Evolutionary conservation across 768 basidiomycete genomes (phyloP), one percentile per base, ranked within the genome.

Genomic region (Erythrobasidium yunnanense): DNA sequence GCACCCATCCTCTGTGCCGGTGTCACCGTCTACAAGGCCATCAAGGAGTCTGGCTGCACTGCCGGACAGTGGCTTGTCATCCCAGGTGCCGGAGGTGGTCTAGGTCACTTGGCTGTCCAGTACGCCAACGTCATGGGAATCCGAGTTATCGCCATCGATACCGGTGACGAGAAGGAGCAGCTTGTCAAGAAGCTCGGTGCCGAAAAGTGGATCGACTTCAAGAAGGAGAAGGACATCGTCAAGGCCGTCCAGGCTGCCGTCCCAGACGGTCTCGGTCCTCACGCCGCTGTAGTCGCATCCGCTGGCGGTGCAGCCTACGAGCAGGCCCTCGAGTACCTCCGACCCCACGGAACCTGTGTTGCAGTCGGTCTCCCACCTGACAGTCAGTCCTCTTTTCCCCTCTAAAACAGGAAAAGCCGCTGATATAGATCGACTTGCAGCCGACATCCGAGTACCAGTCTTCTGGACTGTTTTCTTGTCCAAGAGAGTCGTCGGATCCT

Each of bases 61-160:
- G 81, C 83, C 6, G 86, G 88, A 30, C 83, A 92, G 62, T 87
- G 83, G 83, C 78, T 88, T 67, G 85, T 84, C 22, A 77, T 90
- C 51, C 84, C 70, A 2, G 71, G 71, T 15, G 72, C 72, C 1
- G 71, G 71, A 0, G 70, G 71, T 22, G 70, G 69, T 2, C 50
- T 70, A 7, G 70, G 68, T 5, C 66, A 69, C 42, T 80, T 91
- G 34, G 86, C 86, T 23, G 75, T 90, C 32, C 87, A 89, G 74
- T 90, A 90, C 70, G 89, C 87, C 20, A 81, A 79, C 57, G 81
- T 82, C 25, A 84, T 86, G 78, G 88, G 88, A 42, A 81, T 87
- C 53, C 83, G 84, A 22, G 87, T 90, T 7, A 83, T 90, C 65
- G 89, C 87, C 2, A 80, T 90, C 71, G 89, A 91, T 72, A 84